Evolutionary conservation across 176 grass and related monocot genomes (phyloP).

Genomic region (Poa annua): DNA sequence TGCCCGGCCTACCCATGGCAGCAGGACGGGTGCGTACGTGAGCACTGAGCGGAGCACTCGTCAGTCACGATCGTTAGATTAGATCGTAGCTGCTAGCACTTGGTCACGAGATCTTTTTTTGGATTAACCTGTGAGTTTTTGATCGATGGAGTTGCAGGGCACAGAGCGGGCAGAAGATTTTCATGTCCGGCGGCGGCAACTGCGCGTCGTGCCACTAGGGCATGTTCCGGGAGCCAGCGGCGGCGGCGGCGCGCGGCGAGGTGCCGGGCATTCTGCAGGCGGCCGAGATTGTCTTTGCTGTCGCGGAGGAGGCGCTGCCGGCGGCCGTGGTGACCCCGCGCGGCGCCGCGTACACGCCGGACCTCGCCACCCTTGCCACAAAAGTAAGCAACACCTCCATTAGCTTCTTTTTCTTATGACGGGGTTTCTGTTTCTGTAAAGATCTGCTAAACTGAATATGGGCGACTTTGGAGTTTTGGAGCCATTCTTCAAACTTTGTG

Average conservation of each 20-base stretch:
- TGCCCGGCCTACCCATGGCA: conserved; percentile 61
- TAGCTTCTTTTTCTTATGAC: too few species aligned
- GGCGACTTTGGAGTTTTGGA: too few species aligned
- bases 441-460: too few species aligned
- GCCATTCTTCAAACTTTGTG: too few species aligned
- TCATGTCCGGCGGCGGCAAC: conserved; percentile 38
- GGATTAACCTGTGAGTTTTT: background rate
- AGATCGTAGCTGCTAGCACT: too few species aligned
- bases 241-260: background rate
- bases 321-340: background rate
- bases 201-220: conserved; percentile 61
- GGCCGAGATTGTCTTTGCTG: conserved; percentile 41
- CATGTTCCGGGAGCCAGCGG: background rate
- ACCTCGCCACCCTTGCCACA: conserved; percentile 35
- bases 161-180: conserved; percentile 49
- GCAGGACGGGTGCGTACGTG: conserved; percentile 31
- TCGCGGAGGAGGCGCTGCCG: background rate
- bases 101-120: too few species aligned
- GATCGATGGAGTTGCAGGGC: background rate
- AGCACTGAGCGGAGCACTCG: background rate
- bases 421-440: too few species aligned
- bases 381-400: background rate
- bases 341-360: conserved; percentile 30
- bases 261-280: background rate
- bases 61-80: too few species aligned